Base-by-base conservation (phyloP, 2,329 filamentous ascomycete genomes). In the Chaetothyriales sp. region DNA sequence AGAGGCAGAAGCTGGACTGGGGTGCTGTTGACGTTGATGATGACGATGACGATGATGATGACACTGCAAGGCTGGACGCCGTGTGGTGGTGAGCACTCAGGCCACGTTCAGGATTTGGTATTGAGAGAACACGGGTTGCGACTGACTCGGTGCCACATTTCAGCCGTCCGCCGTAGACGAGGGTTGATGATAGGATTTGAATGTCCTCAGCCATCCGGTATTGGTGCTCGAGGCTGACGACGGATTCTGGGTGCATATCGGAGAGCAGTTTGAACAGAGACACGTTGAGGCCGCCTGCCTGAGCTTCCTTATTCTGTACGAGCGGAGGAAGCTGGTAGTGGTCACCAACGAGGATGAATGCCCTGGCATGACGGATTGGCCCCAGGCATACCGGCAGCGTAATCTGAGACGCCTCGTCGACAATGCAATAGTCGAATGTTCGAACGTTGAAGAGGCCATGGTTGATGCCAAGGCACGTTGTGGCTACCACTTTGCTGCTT, bases 141-240 rank as follows among this genome's bases (percentile, higher is more conserved):
- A 97, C 81, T 49, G 77, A 74, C 46, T 84, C 76, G 4, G 83
- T 94, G 20, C 92, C 92, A 64, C 92, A 98, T 62, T 92, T 90
- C 40, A 98, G 76, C 37, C 82, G 80, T 4, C 89, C 90, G n/a
- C 83, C 76, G 69, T 98, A 98, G 62, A 98, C 95, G 51, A 98
- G 77, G 1, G 80, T 85, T 67, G 95, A 98, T 56, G 88, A 94
- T 13, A 98, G 77, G 1, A 83, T 77, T 90, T 97, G 97, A 55
- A 98, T 86, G 56, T 98, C 92, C 60, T 92, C 86, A 62, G 88
- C 95, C 92, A 98, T 98, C 55, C 92, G 87, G 65, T 98, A 98
- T 65, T 98, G 92, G 63, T 95, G 89, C 62, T 92, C 89, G 1
- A 98, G 77, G 57, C 86, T 94, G 56, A 94, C 87, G 1, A 98